Percentiles rank a stretch among this genome's conserved stretches.
phyloP scores from a whole-genome alignment of 805 yeast species.

The Sugiyamaella lignohabitans region DNA sequence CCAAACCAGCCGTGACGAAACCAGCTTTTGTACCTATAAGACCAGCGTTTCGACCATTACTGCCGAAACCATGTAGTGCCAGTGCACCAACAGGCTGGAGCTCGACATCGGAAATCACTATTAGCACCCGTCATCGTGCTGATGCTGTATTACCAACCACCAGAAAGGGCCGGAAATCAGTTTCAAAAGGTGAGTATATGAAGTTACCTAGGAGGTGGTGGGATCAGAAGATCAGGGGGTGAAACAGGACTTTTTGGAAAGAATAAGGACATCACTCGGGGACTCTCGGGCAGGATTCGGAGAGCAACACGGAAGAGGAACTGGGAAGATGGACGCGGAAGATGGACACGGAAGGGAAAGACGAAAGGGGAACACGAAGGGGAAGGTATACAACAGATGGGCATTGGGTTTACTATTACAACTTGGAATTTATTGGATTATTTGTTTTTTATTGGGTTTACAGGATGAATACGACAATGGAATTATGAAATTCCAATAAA shows the following conservation, averaged over 20 bases:
- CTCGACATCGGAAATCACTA: background rate
- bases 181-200: slow-evolving; percentile 4
- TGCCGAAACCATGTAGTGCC: slow-evolving; percentile 28
- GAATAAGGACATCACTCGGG: too few species aligned
- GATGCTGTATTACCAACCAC: slow-evolving; percentile 3
- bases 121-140: background rate
- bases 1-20: slow-evolving; percentile 2
- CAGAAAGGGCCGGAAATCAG: slow-evolving; percentile 7
- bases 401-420: too few species aligned
- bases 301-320: too few species aligned
- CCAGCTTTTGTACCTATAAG: slow-evolving; percentile 28
- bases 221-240: too few species aligned
- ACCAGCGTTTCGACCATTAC: slow-evolving; percentile 32
- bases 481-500: too few species aligned
- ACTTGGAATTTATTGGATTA: too few species aligned
- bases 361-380: background rate
- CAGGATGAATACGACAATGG: too few species aligned
- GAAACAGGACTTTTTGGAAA: too few species aligned
- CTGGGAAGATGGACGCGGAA: background rate
- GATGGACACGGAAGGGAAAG: background rate
- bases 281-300: too few species aligned
- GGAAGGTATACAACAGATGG: background rate
- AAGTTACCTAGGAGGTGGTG: too few species aligned
- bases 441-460: too few species aligned
- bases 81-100: background rate